A percentile compares a stretch with the other conserved stretches of the same genome.
These are phyloP conservation scores for Pseudocercospora pini-densiflorae DNA, from an alignment of 2,329 filamentous ascomycete species.

Conservation along the genomic window DNA sequence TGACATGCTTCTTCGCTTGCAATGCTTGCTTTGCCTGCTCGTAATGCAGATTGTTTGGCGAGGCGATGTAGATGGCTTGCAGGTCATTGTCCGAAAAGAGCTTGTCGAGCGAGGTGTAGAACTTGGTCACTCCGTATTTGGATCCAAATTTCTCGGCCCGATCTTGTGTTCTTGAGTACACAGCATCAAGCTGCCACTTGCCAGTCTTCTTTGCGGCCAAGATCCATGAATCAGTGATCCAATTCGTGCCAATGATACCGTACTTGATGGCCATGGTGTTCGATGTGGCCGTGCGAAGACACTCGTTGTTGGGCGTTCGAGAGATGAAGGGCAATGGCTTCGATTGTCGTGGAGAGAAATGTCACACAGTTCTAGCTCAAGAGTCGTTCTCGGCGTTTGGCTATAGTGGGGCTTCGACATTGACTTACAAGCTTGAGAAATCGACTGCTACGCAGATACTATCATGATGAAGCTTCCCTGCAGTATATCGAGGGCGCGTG, in stretches of 20 bases:
- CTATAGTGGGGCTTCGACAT: background rate
- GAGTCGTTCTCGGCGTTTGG: background rate
- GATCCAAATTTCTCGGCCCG: conserved; percentile 49
- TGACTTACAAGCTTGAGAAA: too few species aligned
- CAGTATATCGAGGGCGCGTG: background rate
- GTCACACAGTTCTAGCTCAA: background rate
- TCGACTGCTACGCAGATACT: too few species aligned
- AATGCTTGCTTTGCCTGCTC: conserved; percentile 50
- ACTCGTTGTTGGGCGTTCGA: background rate
- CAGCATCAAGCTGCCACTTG: conserved; percentile 50
- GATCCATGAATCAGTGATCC: conserved; percentile 57
- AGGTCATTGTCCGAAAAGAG: conserved; percentile 46
- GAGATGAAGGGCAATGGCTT: background rate
- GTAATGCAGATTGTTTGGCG: conserved; percentile 54
- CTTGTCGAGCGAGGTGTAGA: conserved; percentile 47
- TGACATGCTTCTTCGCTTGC: conserved; percentile 52
- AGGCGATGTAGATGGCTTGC: conserved; percentile 54
- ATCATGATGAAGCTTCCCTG: background rate
- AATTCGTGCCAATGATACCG: conserved; percentile 53
- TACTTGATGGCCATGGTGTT: conserved; percentile 43
- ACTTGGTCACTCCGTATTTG: conserved; percentile 44
- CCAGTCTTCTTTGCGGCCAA: conserved; percentile 47
- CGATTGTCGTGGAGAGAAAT: background rate
- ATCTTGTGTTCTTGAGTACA: conserved; percentile 53
- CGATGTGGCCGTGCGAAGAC: background rate